Evolutionary conservation across 2,329 filamentous ascomycete species (phyloP).

Genomic region (Colletotrichum simmondsii): DNA sequence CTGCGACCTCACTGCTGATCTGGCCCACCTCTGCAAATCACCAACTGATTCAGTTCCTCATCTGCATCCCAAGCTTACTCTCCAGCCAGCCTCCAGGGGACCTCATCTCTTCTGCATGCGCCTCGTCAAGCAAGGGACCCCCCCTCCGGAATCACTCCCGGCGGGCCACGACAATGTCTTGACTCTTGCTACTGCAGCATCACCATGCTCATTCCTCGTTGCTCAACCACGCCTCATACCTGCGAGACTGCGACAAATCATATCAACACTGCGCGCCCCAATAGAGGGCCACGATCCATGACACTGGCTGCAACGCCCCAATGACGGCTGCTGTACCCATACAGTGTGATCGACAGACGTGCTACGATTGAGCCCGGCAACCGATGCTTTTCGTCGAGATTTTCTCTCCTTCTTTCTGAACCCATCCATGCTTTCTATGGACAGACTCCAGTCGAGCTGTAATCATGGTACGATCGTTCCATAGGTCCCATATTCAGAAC

Average conservation of each 20-base stretch:
- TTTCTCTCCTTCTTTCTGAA: not conserved
- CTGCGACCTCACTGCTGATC: conserved; percentile 13
- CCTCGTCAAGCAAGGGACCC: not conserved
- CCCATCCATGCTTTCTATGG: not conserved
- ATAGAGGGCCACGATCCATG: not conserved
- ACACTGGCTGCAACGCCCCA: not conserved
- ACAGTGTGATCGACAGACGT: not conserved
- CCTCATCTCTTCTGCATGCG: not conserved
- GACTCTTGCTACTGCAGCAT: not conserved
- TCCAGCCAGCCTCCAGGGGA: not conserved
- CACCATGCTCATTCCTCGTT: no score
- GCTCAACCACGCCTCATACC: not conserved
- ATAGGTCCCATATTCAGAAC: conserved; percentile 17
- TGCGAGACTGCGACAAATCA: not conserved
- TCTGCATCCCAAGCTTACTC: not conserved
- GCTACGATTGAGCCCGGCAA: not conserved
- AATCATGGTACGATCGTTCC: conserved; percentile 27
- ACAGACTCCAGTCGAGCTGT: conserved; percentile 3
- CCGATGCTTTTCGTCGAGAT: not conserved
- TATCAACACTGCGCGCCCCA: not conserved
- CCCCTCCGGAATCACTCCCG: conserved; percentile 25
- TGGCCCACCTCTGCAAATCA: conserved; percentile 26
- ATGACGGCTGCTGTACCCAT: not conserved
- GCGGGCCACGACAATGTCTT: not conserved
- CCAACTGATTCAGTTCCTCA: conserved; percentile 14